Conservation (phyloP, 306 rosid genomes). For the Prunus salicina region DNA sequence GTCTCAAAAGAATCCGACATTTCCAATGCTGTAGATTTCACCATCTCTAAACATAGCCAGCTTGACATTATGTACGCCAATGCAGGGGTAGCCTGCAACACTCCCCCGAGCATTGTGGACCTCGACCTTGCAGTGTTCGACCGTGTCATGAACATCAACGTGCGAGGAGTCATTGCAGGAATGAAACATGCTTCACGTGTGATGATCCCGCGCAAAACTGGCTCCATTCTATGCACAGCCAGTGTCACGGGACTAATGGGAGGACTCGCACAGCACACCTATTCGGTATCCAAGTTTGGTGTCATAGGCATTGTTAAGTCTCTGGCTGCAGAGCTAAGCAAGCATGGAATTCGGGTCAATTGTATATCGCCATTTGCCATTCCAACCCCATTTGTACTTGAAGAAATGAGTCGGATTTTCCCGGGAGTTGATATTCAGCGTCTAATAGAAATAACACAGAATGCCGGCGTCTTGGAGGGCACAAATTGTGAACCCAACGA, state of each 20-base stretch:
- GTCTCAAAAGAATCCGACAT: slow-evolving; percentile 71
- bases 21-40: slow-evolving; percentile 73
- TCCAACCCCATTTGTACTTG: slow-evolving; percentile 57
- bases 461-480: slow-evolving; percentile 53
- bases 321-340: slow-evolving; percentile 58
- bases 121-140: slow-evolving; percentile 59
- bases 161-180: slow-evolving; percentile 70
- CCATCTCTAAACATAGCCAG: slow-evolving; percentile 46
- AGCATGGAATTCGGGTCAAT: slow-evolving; percentile 67
- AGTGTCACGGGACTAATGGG: slow-evolving; percentile 75
- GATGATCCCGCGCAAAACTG: slow-evolving; percentile 62
- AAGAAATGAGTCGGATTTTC: slow-evolving; percentile 48
- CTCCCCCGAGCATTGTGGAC: slow-evolving; percentile 65
- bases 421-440: slow-evolving; percentile 37
- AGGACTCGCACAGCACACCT: slow-evolving; percentile 71
- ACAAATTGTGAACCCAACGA: slow-evolving; percentile 64
- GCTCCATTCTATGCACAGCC: slow-evolving; percentile 83
- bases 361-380: slow-evolving; percentile 74
- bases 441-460: slow-evolving; percentile 42
- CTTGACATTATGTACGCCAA: slow-evolving; percentile 86
- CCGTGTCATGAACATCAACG: slow-evolving; percentile 61
- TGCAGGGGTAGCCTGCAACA: slow-evolving; percentile 76
- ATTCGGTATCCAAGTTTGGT: slow-evolving; percentile 68
- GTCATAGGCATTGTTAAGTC: slow-evolving; percentile 75
- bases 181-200: slow-evolving; percentile 82